A percentile compares a stretch with the other conserved stretches of the same genome.
These are phyloP conservation scores for Anethum foeniculum DNA, from an alignment of 140 eudicot genomes.

Conservation along the genomic window DNA sequence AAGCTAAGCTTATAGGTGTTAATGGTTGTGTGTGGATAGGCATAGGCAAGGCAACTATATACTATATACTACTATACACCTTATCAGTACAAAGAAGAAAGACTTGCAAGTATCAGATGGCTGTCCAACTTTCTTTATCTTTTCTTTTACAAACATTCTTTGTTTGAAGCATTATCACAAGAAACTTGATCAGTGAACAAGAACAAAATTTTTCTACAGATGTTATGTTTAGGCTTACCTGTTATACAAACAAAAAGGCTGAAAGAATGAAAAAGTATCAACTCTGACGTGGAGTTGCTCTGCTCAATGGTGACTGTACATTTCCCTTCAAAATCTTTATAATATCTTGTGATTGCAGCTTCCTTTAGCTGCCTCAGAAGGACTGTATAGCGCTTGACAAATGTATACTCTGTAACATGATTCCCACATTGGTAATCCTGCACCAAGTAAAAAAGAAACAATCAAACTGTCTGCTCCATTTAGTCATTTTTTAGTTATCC, in stretches of 20 bases:
- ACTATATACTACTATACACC: not conserved
- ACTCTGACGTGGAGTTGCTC: not conserved
- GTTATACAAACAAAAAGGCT: not conserved
- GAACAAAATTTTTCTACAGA: not conserved
- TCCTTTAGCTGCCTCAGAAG: not conserved
- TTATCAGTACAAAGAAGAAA: not conserved
- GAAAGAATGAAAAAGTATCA: conserved; percentile 3
- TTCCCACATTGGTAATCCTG: not conserved
- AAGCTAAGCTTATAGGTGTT: not conserved
- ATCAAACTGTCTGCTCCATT: not conserved
- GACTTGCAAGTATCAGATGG: not conserved
- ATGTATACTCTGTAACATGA: conserved; percentile 3
- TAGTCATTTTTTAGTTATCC: not conserved
- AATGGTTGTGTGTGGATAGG: not conserved
- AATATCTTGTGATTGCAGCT: not conserved
- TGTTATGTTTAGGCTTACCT: not conserved
- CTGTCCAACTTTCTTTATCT: not conserved
- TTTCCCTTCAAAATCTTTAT: conserved; percentile 7
- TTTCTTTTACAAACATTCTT: not conserved
- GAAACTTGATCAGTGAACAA: conserved; percentile 1
- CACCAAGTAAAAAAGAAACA: not conserved
- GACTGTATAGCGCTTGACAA: not conserved
- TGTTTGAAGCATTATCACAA: not conserved
- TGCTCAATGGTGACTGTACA: conserved; percentile 3
- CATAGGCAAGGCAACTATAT: not conserved